These are phyloP conservation scores for Cyclotella atomus DNA, from an alignment of 108 stramenopile genomes.

Conservation along the genomic window DNA sequence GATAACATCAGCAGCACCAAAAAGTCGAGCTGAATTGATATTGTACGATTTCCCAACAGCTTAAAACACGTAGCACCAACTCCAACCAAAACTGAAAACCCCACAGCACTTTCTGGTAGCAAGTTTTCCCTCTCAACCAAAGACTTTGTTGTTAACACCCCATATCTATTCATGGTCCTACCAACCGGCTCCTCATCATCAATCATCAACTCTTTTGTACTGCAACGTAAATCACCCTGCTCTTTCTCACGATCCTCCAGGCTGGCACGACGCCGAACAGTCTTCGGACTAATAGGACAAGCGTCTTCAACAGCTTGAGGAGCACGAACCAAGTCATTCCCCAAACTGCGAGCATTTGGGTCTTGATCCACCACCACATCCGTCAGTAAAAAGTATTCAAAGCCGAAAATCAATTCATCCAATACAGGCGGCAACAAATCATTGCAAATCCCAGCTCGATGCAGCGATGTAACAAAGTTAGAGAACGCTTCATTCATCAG, in stretches of 20 bases:
- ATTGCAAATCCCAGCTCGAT: neutral
- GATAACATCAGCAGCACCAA: conserved; percentile 21
- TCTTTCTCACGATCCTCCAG: conserved; percentile 4
- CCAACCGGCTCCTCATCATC: neutral
- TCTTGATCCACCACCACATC: conserved; percentile 4
- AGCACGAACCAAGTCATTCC: no score
- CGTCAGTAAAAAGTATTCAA: conserved; percentile 38
- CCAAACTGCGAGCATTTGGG: neutral
- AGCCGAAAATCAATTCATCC: conserved; percentile 13
- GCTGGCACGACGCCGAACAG: conserved; percentile 14
- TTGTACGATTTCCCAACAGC: conserved; percentile 17
- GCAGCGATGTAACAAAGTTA: conserved; percentile 15
- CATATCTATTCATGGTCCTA: neutral
- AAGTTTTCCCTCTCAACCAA: neutral
- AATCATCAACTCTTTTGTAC: neutral
- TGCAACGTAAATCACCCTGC: neutral
- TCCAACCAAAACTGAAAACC: conserved; percentile 22
- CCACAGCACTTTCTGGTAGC: conserved; percentile 30
- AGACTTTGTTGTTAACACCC: no score
- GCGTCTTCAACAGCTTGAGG: neutral
- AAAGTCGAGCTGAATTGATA: conserved; percentile 26
- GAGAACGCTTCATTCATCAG: conserved; percentile 35
- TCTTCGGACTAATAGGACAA: neutral
- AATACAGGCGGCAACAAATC: conserved; percentile 17
- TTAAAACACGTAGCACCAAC: conserved; percentile 34